Evolutionary conservation across 495 filamentous ascomycete species (phyloP).

Genomic region (Aeminium ludgeri): DNA sequence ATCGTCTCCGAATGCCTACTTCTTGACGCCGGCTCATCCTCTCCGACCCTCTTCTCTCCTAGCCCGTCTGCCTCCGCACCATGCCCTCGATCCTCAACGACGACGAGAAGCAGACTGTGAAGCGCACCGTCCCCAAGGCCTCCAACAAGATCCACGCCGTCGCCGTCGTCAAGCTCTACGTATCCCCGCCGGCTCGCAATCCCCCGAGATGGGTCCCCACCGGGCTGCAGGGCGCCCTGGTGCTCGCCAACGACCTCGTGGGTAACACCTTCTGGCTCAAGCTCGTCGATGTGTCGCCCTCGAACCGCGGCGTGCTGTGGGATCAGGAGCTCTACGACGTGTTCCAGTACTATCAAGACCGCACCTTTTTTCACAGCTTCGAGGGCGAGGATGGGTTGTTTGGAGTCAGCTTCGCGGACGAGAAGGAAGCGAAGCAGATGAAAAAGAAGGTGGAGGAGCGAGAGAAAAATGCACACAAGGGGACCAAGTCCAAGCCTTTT

Average conservation of each 20-base stretch:
- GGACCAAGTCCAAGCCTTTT: conserved; percentile 62
- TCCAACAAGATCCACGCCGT: conserved; percentile 91
- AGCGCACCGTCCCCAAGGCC: conserved; percentile 74
- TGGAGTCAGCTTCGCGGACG: conserved; percentile 79
- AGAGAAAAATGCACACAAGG: conserved; percentile 83
- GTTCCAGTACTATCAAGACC: conserved; percentile 88
- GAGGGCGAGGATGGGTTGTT: conserved; percentile 83
- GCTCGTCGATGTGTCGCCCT: conserved; percentile 78
- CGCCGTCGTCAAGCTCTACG: conserved; percentile 83
- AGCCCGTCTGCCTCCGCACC: conserved; percentile 1
- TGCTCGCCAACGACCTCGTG: conserved; percentile 83
- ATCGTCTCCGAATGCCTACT: too few species aligned
- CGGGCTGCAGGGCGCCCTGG: conserved; percentile 81
- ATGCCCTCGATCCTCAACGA: conserved; percentile 86
- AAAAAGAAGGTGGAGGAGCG: conserved; percentile 87
- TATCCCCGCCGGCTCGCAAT: conserved; percentile 71
- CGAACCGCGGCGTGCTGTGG: conserved; percentile 84
- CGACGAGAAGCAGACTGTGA: conserved; percentile 84
- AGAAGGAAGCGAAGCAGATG: conserved; percentile 91
- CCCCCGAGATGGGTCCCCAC: conserved; percentile 70
- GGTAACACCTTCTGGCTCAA: conserved; percentile 96
- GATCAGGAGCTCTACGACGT: conserved; percentile 94
- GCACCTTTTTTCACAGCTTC: conserved; percentile 93
- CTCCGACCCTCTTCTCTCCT: too few species aligned
- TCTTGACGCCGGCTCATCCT: too few species aligned